Conservation (phyloP, 2,329 filamentous ascomycete species). For the Cladosporium colombiae region DNA sequence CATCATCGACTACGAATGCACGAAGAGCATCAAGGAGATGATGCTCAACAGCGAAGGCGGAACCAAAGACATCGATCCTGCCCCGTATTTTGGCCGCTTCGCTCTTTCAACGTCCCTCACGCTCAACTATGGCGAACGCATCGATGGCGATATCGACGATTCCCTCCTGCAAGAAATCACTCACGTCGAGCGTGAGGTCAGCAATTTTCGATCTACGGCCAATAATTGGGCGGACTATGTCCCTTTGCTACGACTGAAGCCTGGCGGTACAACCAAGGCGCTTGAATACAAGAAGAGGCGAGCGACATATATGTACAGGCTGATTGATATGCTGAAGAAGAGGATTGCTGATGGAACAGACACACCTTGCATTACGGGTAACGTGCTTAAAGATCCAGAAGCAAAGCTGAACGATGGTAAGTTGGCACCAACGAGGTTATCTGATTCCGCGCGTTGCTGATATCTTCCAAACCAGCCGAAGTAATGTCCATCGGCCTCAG, state of each 20-base stretch:
- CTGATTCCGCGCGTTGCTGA: constrained; percentile 27
- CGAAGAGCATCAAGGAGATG: constrained; percentile 70
- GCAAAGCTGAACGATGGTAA: constrained; percentile 67
- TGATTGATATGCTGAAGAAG: constrained; percentile 62
- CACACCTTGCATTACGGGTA: constrained; percentile 68
- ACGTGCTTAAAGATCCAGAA: constrained; percentile 69
- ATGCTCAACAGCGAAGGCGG: constrained; percentile 65
- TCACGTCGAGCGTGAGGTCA: constrained; percentile 72
- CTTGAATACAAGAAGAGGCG: constrained; percentile 66
- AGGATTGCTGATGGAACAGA: constrained; percentile 64
- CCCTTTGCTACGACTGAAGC: constrained; percentile 68
- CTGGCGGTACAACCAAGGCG: constrained; percentile 63
- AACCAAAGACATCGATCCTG: constrained; percentile 66
- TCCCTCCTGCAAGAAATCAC: constrained; percentile 71
- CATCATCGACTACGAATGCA: constrained; percentile 76
- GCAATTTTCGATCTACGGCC: constrained; percentile 74
- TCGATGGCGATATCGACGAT: constrained; percentile 69
- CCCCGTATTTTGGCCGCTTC: constrained; percentile 72
- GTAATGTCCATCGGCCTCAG: constrained; percentile 79
- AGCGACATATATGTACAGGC: constrained; percentile 62
- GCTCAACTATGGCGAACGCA: constrained; percentile 76
- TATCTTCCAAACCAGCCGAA: constrained; percentile 56
- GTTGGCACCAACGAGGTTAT: constrained; percentile 39
- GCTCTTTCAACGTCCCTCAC: constrained; percentile 76
- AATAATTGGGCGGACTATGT: constrained; percentile 82